Evolutionary conservation across 1,139 yeast species (phyloP).

Genomic region (Blastobotrys illinoisensis): DNA sequence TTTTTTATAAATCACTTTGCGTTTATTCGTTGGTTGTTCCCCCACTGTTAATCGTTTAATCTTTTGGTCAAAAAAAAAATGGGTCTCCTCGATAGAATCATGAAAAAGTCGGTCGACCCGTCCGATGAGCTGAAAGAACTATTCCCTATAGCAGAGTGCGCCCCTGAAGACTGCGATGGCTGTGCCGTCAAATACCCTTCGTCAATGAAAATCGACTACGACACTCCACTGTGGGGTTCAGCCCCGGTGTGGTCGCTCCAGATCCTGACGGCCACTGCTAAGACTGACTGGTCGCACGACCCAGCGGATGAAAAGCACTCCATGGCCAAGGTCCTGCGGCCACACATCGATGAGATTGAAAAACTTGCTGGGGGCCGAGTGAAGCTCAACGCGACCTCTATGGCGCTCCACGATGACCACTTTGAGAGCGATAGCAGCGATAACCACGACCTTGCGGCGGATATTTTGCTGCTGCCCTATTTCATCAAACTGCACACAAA

Average conservation of each 20-base stretch:
- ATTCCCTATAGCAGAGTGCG: conserved; percentile 23
- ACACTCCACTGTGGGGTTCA: conserved; percentile 59
- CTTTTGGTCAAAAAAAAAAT: background rate
- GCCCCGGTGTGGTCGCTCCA: conserved; percentile 68
- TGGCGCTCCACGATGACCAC: conserved; percentile 28
- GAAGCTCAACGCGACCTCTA: conserved; percentile 32
- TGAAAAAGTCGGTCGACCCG: conserved; percentile 6
- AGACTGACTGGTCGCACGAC: conserved; percentile 77
- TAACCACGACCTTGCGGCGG: conserved; percentile 12
- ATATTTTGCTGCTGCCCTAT: conserved; percentile 65
- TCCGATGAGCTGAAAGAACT: conserved; percentile 7
- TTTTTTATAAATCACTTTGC: background rate
- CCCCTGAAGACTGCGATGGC: conserved; percentile 25
- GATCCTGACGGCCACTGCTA: conserved; percentile 74
- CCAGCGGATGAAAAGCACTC: conserved; percentile 53
- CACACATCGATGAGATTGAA: conserved; percentile 11
- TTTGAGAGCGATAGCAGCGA: conserved; percentile 19
- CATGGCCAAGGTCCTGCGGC: conserved; percentile 44
- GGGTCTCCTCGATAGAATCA: conserved; percentile 12
- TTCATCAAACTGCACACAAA: conserved; percentile 56
- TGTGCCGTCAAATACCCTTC: conserved; percentile 44
- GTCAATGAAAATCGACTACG: conserved; percentile 50
- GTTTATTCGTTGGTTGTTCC: background rate
- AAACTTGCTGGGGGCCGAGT: conserved; percentile 24
- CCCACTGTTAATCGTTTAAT: no score